Evolutionary conservation across 2,329 filamentous ascomycete species (phyloP).

Genomic region (Colletotrichum costaricense): DNA sequence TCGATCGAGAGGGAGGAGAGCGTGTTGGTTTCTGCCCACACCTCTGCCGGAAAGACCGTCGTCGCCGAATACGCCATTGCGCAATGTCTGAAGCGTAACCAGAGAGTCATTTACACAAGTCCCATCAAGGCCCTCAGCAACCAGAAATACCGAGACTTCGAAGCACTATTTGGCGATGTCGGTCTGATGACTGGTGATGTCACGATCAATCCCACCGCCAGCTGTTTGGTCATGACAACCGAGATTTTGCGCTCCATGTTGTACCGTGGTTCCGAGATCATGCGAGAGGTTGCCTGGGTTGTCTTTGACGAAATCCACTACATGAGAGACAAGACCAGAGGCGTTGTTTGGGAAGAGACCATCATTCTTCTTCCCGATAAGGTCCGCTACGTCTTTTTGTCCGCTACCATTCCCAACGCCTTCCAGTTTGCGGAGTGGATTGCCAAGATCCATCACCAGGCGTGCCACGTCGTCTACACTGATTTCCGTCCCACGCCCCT

Average conservation of each 20-base stretch:
- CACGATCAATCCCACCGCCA: constrained; percentile 98
- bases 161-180: constrained; percentile 94
- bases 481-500: constrained; percentile 97
- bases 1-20: constrained; percentile 97
- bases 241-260: constrained; percentile 99
- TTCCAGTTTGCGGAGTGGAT: constrained; percentile 99
- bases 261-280: constrained; percentile 97
- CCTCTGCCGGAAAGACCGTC: constrained; percentile 97
- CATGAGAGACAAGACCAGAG: constrained; percentile 91
- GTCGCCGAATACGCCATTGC: constrained; percentile 98
- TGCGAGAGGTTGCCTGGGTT: constrained; percentile 99
- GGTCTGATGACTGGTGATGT: constrained; percentile 99
- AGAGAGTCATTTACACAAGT: constrained; percentile 98
- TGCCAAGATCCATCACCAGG: constrained; percentile 95
- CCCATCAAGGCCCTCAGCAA: constrained; percentile 99
- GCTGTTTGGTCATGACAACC: constrained; percentile 98
- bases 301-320: constrained; percentile 99
- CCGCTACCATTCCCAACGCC: constrained; percentile 97
- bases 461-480: constrained; percentile 98
- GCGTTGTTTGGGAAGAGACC: constrained; percentile 99
- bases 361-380: constrained; percentile 98
- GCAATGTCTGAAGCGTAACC: constrained; percentile 96
- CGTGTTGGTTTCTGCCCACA: constrained; percentile 96
- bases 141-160: constrained; percentile 98
- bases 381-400: constrained; percentile 98